Evolutionary conservation across 805 yeast species (phyloP), one percentile per base, ranked within the genome.

Genomic region (Wickerhamomyces strasburgensis): DNA sequence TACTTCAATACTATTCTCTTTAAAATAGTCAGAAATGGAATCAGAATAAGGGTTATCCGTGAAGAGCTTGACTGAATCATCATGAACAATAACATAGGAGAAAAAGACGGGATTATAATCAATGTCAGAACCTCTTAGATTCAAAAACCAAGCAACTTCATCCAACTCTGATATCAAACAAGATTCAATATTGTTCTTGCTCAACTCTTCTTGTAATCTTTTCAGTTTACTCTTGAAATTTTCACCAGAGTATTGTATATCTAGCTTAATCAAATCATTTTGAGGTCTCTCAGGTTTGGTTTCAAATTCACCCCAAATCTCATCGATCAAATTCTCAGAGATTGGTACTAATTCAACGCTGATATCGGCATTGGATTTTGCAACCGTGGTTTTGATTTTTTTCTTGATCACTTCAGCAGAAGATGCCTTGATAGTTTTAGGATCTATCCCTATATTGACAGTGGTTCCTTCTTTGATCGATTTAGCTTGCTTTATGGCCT

Each of bases 91-190:
- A 32, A 71, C 50, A 44, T 74, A 74, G 7, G 89, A 68, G 60
- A 78, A 87, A 57, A 90, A 93, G 2, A 88, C 90, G 0, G 98
- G 97, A 51, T 82, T 81, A 56, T 72, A 90, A 5, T 80, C 80
- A 40, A 90, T 80, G 57, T 90, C 98, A 16, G 71, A 73, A 5
- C 89, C 85, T 46, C 98, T 75, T 38, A 90, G 62, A 54, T 90
- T 90, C 54, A 88, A 72, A 29, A 88, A 62, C 96, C 96, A 89
- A 6, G 95, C 93, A 44, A 88, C 76, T 48, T 89, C 96, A 63
- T 90, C 97, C 35, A 89, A 61, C 1, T 88, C 78, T 13, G 78
- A 69, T 3, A 85, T 65, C 11, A 88, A 64, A 32, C 85, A 66
- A 2, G 75, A 71, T 45, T 58, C 46, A 38, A 73, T 53, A 21